Evolutionary conservation across 2,329 filamentous ascomycete genomes (phyloP).

Genomic region (Didymella keratinophila): DNA sequence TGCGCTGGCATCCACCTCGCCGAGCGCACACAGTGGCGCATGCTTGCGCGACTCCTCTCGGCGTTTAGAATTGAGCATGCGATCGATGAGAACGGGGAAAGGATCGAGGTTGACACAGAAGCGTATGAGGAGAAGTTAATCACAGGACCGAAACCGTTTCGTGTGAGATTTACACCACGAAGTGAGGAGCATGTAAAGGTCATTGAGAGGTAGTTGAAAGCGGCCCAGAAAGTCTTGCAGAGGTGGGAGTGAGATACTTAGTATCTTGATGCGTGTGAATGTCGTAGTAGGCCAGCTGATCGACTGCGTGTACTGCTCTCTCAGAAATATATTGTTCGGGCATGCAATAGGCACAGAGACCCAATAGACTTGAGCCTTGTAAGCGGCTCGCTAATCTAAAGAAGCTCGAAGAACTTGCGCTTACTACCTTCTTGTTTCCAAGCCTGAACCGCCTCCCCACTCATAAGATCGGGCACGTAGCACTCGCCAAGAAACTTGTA

Average conservation of each 20-base stretch:
- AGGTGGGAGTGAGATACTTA: slow-evolving; percentile 25
- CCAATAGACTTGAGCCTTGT: too few species aligned
- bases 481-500: too few species aligned
- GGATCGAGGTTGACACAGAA: slow-evolving; percentile 46
- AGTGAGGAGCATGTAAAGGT: slow-evolving; percentile 44
- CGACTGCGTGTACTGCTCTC: too few species aligned
- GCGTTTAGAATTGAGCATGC: slow-evolving; percentile 53
- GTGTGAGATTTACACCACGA: slow-evolving; percentile 60
- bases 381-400: too few species aligned
- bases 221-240: slow-evolving; percentile 33
- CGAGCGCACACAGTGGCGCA: slow-evolving; percentile 57
- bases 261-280: not conserved
- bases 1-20: slow-evolving; percentile 63
- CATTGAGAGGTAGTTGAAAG: slow-evolving; percentile 43
- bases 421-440: too few species aligned
- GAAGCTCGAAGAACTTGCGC: too few species aligned
- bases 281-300: too few species aligned
- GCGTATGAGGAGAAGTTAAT: slow-evolving; percentile 49
- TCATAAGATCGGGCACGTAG: too few species aligned
- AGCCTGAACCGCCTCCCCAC: too few species aligned
- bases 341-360: too few species aligned
- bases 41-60: slow-evolving; percentile 57
- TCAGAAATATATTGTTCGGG: too few species aligned
- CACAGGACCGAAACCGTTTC: slow-evolving; percentile 58
- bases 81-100: slow-evolving; percentile 51